Evolutionary conservation across 306 rosid species (phyloP).

Genomic region (Dryas alaskensis): DNA sequence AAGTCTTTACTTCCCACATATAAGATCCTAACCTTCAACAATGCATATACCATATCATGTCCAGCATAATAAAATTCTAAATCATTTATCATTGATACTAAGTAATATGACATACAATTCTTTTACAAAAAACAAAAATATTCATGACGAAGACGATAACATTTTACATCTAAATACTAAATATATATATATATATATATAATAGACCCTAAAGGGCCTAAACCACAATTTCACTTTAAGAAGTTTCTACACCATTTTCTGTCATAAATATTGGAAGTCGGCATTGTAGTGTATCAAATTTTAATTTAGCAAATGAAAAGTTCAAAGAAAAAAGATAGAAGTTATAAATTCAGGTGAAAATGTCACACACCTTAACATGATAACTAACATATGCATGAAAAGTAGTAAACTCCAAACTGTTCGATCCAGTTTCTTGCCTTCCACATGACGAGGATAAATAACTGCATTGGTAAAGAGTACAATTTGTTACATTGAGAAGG

Average conservation of each 20-base stretch:
- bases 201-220: background rate
- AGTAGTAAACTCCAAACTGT: conserved; percentile 85
- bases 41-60: no score
- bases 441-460: conserved; percentile 86
- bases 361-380: conserved; percentile 88
- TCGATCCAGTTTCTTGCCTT: conserved; percentile 85
- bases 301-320: background rate
- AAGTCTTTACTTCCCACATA: no score
- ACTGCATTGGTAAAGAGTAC: conserved; percentile 55
- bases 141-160: no score
- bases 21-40: no score
- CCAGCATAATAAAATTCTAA: no score
- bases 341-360: conserved; percentile 20
- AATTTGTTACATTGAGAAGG: conserved; percentile 18
- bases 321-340: background rate
- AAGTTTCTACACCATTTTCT: background rate
- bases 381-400: conserved; percentile 96
- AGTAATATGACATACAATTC: no score
- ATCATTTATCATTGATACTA: no score
- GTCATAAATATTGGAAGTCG: background rate
- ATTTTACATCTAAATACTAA: no score
- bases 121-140: no score
- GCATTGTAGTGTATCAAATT: no score
- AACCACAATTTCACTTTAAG: no score
- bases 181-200: no score